Evolutionary conservation across 495 filamentous ascomycete genomes (phyloP).

Genomic region (Bacidia rubella): DNA sequence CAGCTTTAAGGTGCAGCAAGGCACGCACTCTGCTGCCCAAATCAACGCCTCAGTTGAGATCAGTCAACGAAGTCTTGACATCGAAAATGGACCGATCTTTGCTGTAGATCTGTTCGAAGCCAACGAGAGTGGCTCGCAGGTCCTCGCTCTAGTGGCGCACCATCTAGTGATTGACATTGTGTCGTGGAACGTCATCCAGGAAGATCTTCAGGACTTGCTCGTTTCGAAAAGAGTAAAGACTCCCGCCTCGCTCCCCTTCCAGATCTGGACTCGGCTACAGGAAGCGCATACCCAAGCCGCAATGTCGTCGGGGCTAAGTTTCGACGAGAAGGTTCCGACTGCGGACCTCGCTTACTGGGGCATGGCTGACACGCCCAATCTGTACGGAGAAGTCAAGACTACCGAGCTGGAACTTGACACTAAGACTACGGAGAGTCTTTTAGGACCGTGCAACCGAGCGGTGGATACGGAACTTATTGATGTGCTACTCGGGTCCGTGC

Average conservation of each 20-base stretch:
- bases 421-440: slow-evolving; percentile 30
- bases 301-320: not conserved
- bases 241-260: slow-evolving; percentile 17
- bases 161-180: slow-evolving; percentile 46
- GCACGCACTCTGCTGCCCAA: not conserved
- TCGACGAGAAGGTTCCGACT: not conserved
- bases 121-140: slow-evolving; percentile 6
- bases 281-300: not conserved
- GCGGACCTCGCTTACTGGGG: slow-evolving; percentile 9
- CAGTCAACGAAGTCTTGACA: slow-evolving; percentile 15
- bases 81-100: slow-evolving; percentile 32
- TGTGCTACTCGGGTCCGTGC: slow-evolving; percentile 34
- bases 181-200: slow-evolving; percentile 43
- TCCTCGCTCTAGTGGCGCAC: slow-evolving; percentile 31
- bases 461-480: slow-evolving; percentile 34
- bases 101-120: slow-evolving; percentile 28
- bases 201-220: slow-evolving; percentile 43
- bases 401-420: slow-evolving; percentile 30
- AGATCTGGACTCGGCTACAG: slow-evolving; percentile 16
- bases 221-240: slow-evolving; percentile 12
- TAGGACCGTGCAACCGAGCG: slow-evolving; percentile 27
- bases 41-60: slow-evolving; percentile 7
- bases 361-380: slow-evolving; percentile 19
- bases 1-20: not conserved
- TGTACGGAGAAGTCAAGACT: slow-evolving; percentile 29